Percentiles rank a stretch among this genome's conserved stretches.
phyloP scores from a whole-genome alignment of 1,139 yeast genomes.

The Magnusiomyces clavatus region DNA sequence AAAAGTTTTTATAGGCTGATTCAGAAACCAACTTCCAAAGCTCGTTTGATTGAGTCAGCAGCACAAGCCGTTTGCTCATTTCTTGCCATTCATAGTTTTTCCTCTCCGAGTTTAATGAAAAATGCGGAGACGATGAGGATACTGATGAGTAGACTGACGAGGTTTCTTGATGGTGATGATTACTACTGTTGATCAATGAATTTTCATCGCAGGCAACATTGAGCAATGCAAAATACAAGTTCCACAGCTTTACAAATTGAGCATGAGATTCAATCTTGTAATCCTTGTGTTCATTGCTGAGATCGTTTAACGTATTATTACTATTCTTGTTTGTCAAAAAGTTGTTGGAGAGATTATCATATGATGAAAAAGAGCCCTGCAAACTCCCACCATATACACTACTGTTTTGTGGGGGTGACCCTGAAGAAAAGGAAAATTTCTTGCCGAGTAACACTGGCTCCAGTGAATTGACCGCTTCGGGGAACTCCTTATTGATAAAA shows the following conservation, averaged over 20 bases:
- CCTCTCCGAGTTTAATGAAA: too few species aligned
- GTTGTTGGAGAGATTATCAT: neutral
- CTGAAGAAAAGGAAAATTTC: too few species aligned
- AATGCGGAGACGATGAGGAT: neutral
- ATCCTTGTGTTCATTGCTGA: neutral
- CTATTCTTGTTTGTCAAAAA: neutral
- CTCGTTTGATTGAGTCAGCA: neutral
- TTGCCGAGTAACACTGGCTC: slow-evolving; percentile 8
- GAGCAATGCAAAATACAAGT: slow-evolving; percentile 11
- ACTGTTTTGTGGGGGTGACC: neutral
- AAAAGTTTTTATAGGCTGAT: neutral
- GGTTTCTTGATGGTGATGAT: too few species aligned
- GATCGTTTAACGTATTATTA: neutral
- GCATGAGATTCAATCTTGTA: neutral
- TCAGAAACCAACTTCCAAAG: neutral
- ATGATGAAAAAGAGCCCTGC: neutral
- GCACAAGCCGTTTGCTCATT: neutral
- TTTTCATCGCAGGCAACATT: slow-evolving; percentile 11
- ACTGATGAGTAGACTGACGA: neutral
- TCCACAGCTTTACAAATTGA: slow-evolving; percentile 10
- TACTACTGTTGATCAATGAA: neutral
- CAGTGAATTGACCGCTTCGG: slow-evolving; percentile 9
- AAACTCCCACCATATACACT: neutral
- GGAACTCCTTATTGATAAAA: slow-evolving; percentile 13
- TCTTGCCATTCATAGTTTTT: neutral